Percentiles rank a stretch among this genome's conserved stretches.
phyloP scores from a whole-genome alignment of 1,284 basidiomycete genomes.

The Microstroma glucosiphilum region DNA sequence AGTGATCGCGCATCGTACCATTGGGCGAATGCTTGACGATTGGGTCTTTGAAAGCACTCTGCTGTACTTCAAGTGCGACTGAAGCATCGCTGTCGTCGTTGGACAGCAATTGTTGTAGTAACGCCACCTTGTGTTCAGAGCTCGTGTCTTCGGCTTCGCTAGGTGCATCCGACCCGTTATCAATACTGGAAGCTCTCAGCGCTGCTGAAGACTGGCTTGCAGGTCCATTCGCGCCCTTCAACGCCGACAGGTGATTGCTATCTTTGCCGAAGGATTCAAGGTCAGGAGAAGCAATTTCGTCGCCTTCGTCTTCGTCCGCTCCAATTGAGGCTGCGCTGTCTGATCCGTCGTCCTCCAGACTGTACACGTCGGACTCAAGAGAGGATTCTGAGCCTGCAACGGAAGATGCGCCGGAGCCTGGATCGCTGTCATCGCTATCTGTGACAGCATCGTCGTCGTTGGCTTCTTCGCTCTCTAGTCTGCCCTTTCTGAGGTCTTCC shows the following conservation, averaged over 20 bases:
- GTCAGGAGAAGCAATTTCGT: too few species aligned
- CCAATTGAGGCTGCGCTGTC: background rate
- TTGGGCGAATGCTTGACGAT: too few species aligned
- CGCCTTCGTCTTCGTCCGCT: background rate
- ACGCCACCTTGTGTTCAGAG: too few species aligned
- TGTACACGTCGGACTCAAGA: slow-evolving; percentile 4
- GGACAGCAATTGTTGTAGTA: too few species aligned
- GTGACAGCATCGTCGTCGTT: slow-evolving; percentile 35
- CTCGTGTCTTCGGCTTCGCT: too few species aligned
- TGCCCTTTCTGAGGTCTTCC: slow-evolving; percentile 32
- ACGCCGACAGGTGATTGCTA: background rate
- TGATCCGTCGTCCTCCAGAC: slow-evolving; percentile 3
- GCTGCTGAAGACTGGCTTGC: background rate
- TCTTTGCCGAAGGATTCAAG: background rate
- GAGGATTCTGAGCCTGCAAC: background rate
- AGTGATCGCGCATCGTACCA: too few species aligned
- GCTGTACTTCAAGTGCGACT: too few species aligned
- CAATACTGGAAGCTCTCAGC: too few species aligned
- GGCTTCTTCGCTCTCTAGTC: slow-evolving; percentile 33
- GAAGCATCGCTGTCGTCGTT: too few species aligned
- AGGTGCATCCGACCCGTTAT: too few species aligned
- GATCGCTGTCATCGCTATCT: slow-evolving; percentile 25
- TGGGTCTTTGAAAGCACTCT: too few species aligned
- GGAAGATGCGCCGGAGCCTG: background rate
- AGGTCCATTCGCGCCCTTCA: background rate